Evolutionary conservation across 306 rosid species (phyloP), one percentile per base, ranked within the genome.

Genomic region (Canavalia gladiata): DNA sequence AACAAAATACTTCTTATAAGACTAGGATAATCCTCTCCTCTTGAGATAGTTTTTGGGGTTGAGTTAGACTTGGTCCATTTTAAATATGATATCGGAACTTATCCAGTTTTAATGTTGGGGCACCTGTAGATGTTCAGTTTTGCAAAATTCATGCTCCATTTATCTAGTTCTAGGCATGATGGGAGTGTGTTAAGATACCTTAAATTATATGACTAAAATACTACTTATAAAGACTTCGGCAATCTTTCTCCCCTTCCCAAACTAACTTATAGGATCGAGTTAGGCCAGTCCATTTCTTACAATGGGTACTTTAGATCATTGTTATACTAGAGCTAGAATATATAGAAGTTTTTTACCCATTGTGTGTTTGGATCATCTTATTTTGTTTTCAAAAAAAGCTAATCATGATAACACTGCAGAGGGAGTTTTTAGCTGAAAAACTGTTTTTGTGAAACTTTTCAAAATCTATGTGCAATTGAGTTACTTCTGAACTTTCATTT

Each of bases 401-500:
- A 62, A 72, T 52, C 60, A 60, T 10, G 39, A 39, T 60, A 72
- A 63, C 37, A 13, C 62, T 30, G 47, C 66, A 59, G 71, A 57
- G 49, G 47, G 25, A 50, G 67, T 9, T 60, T 72, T 51, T 62
- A 45, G 5, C 77, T 10, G 62, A 5, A 79, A 69, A 47, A 28
- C 29, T 81, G 34, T 72, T 72, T 49, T 57, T 59, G 63, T 80
- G 41, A 45, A 72, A 50, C 33, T 62, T 60, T 12, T 11, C 31
- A 72, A 72, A 58, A 41, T 33, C 13, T 72, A 31, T 73, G 37
- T 47, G 51, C 46, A 62, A 45, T 49, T 52, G 75, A 59, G 63
- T 42, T 13, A 37, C 68, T 75, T 46, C 2, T 67, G 41, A 34
- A 64, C 50, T 8, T 70, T 7, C 46, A 51, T 33, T 51, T 49